Base-by-base conservation (phyloP, 306 rosid species). In the Spatholobus suberectus region DNA sequence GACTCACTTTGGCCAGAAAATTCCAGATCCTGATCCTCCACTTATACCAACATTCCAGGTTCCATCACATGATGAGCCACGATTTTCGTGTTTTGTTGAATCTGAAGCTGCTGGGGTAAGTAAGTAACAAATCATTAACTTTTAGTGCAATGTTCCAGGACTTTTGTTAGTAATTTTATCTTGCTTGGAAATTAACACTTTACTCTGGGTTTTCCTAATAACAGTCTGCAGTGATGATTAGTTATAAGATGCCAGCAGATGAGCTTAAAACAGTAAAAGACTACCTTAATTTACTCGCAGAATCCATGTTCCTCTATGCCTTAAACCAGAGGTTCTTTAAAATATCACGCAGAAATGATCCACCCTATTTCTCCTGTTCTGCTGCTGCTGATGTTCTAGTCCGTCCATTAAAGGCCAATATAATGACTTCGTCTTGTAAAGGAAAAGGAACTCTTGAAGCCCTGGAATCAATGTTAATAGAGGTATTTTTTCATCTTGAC, bases 81-180 rank as follows among this genome's bases (percentile, higher is more conserved):
- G 97, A 0, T 90, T 90, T 89, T 95, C 99, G 49, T 90, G 97
- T 87, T 95, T 91, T 87, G 89, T 92, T 80, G 99, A 95, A 90
- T 95, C 99, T 83, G 99, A 93, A 85, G 96, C 98, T 74, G 92
- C 96, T 41, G 98, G 97, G 97, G 99, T 95, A 88, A 93, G 97
- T 93, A 84, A 63, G 80, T 71, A 77, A 83, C 70, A 5, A 73
- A 35, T 85, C 78, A 41, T 85, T 68, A 34, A 73, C 47, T 69
- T 75, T 1, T 44, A 74, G 27, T 69, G 41, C 69, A 52, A 63
- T n/a, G 41, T 73, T 77, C 68, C 70, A 8, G 20, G 70, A 20
- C 1, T 9, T 69, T 47, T 79, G 37, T 70, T 29, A 18, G 61
- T 13, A 57, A 63, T 12, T 38, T 67, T 61, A 72, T 44, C 58